Base-by-base conservation (phyloP, 1,284 basidiomycete genomes). In the Tylopilus microsporus region DNA sequence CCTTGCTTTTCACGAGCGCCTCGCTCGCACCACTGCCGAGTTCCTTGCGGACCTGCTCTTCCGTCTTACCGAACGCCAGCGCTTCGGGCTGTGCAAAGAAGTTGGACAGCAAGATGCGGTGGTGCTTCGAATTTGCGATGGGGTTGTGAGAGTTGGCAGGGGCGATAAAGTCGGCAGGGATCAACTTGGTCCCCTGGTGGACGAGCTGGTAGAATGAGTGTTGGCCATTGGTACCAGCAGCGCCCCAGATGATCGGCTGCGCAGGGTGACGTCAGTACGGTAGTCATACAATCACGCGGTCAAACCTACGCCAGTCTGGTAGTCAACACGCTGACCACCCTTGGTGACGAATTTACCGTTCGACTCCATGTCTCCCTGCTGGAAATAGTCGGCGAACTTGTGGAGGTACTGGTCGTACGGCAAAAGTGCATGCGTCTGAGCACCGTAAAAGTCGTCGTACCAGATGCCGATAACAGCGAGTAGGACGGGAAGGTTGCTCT, bases 311-410 rank as follows among this genome's bases (percentile, higher is more conserved):
- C 96, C 97, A 55, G 96, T 99, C 79, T 99, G 88, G 78, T 98
- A 99, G 77, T 92, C 76, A 21, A 99, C 96, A 55, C 91, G 88
- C 63, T 92, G 81, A 21, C 95, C 96, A 65, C 86, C 82, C 79
- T 98, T 99, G 68, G 95, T 98, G 64, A 98, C 83, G 61, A 86
- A 92, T 81, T 99, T 99, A 62, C 96, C 96, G 76, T 99, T 98
- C 25, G 94, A 97, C 78, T 99, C 96, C 96, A 99, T 99, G 76
- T 99, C 96, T 50, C 95, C 95, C 79, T 99, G 96, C 76, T 99
- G 96, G 91, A 99, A 99, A 82, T 99, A 99, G 77, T 98, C 96
- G 57, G 96, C 96, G 71, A 99, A 99, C 76, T 97, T 97, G 84
- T 97, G 92, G 67, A 99, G 79, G 78, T 99, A 99, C 75, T 99